Evolutionary conservation across 2,329 filamentous ascomycete species (phyloP).

Genomic region (Curvularia verruculosa): DNA sequence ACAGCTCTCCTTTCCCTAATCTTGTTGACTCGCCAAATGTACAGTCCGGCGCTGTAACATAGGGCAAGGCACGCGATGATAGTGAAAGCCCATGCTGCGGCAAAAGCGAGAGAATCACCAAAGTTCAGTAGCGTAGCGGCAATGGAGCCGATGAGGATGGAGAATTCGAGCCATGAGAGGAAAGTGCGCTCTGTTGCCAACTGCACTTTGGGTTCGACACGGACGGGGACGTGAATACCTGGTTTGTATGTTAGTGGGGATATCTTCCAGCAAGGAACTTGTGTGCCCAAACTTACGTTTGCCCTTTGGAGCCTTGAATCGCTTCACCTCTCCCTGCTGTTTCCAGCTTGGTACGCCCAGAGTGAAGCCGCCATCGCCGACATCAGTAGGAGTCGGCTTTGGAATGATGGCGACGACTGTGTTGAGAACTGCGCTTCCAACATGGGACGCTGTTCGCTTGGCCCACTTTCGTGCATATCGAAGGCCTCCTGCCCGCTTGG

Average conservation of each 20-base stretch:
- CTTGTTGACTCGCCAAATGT: slow-evolving; percentile 84
- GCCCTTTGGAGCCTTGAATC: slow-evolving; percentile 75
- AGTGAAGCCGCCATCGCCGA: slow-evolving; percentile 49
- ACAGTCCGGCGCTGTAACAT: slow-evolving; percentile 82
- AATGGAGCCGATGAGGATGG: slow-evolving; percentile 78
- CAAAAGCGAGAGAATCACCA: slow-evolving; percentile 44
- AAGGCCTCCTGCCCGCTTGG: slow-evolving; percentile 75
- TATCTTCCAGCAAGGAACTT: not conserved
- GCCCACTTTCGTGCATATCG: slow-evolving; percentile 68
- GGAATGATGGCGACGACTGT: slow-evolving; percentile 42
- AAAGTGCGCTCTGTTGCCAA: slow-evolving; percentile 97
- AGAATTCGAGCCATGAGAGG: slow-evolving; percentile 95
- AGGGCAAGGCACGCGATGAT: slow-evolving; percentile 77
- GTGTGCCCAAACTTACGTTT: slow-evolving; percentile 59
- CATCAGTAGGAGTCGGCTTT: slow-evolving; percentile 52
- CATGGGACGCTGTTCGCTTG: slow-evolving; percentile 58
- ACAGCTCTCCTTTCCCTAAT: slow-evolving; percentile 85
- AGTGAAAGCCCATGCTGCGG: slow-evolving; percentile 75
- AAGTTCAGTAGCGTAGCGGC: slow-evolving; percentile 52
- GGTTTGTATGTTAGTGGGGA: slow-evolving; percentile 13
- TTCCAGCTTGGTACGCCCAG: slow-evolving; percentile 54
- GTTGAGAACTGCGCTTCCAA: slow-evolving; percentile 44
- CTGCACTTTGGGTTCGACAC: slow-evolving; percentile 97
- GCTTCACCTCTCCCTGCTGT: slow-evolving; percentile 50
- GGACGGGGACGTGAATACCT: slow-evolving; percentile 92